A percentile compares a stretch with the other conserved stretches of the same genome.
These are phyloP conservation scores for Xylariales sp. DNA, from an alignment of 2,329 filamentous ascomycete genomes.

Conservation along the genomic window DNA sequence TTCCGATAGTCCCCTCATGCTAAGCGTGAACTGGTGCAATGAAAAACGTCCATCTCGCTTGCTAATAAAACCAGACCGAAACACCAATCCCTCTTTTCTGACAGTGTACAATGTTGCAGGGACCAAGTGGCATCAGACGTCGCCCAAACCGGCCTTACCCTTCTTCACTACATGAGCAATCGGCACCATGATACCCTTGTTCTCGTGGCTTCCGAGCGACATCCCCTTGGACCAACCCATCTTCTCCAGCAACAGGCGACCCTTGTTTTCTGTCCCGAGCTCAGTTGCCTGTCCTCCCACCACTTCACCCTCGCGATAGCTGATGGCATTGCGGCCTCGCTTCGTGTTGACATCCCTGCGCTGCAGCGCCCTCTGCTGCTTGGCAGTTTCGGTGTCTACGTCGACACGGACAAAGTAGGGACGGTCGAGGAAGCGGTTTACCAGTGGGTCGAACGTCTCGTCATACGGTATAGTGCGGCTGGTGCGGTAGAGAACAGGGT, in stretches of 20 bases:
- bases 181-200: constrained; percentile 83
- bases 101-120: too few species aligned
- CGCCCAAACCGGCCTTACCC: constrained; percentile 78
- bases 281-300: constrained; percentile 84
- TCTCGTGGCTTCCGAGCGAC: constrained; percentile 73
- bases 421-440: constrained; percentile 38
- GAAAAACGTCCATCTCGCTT: too few species aligned
- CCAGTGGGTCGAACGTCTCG: constrained; percentile 44
- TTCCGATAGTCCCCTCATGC: too few species aligned
- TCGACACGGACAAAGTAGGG: constrained; percentile 54
- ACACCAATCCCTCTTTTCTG: too few species aligned
- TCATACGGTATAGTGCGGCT: constrained; percentile 58
- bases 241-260: constrained; percentile 84
- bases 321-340: constrained; percentile 33
- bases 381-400: constrained; percentile 24
- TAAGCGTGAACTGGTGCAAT: too few species aligned
- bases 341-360: constrained; percentile 8
- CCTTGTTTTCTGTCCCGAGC: constrained; percentile 75
- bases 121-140: too few species aligned
- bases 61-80: too few species aligned
- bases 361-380: constrained; percentile 21
- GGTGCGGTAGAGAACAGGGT: constrained; percentile 74
- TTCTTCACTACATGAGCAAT: constrained; percentile 85
- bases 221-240: constrained; percentile 95
- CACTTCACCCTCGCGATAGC: constrained; percentile 78